phyloP scores from a whole-genome alignment of 805 yeast species.

The Priceomyces castillae region DNA sequence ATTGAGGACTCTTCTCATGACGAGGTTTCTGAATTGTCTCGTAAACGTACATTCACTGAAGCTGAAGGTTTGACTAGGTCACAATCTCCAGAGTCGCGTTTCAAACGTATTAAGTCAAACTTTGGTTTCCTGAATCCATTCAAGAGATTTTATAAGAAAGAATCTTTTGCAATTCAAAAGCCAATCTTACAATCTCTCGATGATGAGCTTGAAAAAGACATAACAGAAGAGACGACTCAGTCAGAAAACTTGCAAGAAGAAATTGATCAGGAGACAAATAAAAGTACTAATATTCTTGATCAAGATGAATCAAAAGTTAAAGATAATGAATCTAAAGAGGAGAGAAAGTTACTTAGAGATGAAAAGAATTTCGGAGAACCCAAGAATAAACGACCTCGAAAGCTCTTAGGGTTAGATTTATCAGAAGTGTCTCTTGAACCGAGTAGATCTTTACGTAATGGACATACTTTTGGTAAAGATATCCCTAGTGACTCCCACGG shows the following conservation, averaged over 20 bases:
- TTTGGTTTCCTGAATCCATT: conserved; percentile 1
- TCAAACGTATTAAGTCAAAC: not conserved
- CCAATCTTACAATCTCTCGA: conserved; percentile 1
- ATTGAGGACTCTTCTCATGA: not conserved
- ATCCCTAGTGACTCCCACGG: not conserved
- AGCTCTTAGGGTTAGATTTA: conserved; percentile 24
- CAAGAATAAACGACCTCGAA: conserved; percentile 7
- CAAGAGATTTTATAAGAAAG: not conserved
- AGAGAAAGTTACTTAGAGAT: not conserved
- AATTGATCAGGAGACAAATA: not conserved
- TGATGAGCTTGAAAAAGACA: conserved; percentile 1
- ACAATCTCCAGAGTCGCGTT: not conserved
- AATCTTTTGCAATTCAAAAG: not conserved
- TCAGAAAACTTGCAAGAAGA: conserved; percentile 10
- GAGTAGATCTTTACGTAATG: conserved; percentile 23
- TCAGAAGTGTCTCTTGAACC: conserved; percentile 20
- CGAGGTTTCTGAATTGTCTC: conserved; percentile 2
- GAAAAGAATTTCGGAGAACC: conserved; percentile 4
- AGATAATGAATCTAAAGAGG: conserved; percentile 8
- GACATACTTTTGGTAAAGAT: conserved; percentile 17
- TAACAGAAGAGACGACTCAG: not conserved
- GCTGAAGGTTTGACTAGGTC: not conserved
- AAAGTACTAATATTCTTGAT: not conserved
- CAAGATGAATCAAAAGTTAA: not conserved
- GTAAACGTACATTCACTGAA: not conserved